These are phyloP conservation scores for Hsuehochloa calcarea DNA, from an alignment of 176 grass and related monocot species.

Conservation along the genomic window DNA sequence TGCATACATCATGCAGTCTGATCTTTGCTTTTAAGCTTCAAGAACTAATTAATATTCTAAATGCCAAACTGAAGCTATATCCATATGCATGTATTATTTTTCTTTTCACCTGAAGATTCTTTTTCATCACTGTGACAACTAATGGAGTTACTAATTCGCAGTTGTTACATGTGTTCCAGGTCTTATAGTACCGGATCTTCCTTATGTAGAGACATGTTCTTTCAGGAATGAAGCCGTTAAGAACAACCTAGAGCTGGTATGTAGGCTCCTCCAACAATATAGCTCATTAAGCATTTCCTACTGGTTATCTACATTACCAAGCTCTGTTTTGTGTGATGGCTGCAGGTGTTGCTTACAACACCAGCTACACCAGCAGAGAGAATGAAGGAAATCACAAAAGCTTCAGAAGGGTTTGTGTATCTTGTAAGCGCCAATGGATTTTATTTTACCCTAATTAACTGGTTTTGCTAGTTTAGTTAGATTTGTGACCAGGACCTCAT, in stretches of 20 bases:
- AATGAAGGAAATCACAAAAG: slow-evolving; percentile 48
- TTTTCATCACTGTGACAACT: too few relatives aligned
- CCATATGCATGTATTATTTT: background rate
- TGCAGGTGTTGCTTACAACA: slow-evolving; percentile 60
- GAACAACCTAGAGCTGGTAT: slow-evolving; percentile 71
- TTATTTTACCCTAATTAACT: too few relatives aligned
- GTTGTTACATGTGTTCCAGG: slow-evolving; percentile 33
- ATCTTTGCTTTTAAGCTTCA: background rate
- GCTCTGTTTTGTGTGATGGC: too few relatives aligned
- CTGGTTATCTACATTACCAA: too few relatives aligned
- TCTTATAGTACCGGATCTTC: slow-evolving; percentile 72
- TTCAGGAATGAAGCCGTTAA: slow-evolving; percentile 56
- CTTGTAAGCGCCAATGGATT: slow-evolving; percentile 43
- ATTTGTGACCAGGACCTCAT: background rate
- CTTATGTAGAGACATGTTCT: slow-evolving; percentile 34
- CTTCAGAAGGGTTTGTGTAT: slow-evolving; percentile 64
- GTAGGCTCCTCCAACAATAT: background rate
- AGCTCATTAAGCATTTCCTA: too few relatives aligned
- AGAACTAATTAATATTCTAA: background rate
- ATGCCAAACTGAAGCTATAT: background rate
- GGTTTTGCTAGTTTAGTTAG: background rate
- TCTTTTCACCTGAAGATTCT: background rate
- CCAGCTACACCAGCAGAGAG: slow-evolving; percentile 50
- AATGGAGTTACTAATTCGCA: background rate
- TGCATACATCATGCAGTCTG: background rate